Base-by-base conservation (phyloP, 805 yeast species). In the Hanseniaspora jakobsenii region DNA sequence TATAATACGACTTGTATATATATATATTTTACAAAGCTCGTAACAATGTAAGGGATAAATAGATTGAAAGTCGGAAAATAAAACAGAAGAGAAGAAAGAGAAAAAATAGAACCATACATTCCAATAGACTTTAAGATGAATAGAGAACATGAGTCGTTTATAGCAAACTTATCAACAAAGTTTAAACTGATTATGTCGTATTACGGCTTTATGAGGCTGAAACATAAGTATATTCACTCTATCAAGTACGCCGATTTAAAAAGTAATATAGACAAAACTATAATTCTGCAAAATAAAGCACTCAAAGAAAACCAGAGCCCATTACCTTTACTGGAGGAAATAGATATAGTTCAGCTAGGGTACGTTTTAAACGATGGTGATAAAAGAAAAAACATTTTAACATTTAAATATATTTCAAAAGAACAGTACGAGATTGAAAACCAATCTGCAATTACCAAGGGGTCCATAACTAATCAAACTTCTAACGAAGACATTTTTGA, bases 361-460 rank as follows among this genome's bases (percentile, higher is more conserved):
- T 36, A 30, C 22, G 24, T 43, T 14, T 14, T 43, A 3, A 43
- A 43, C 17, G 16, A 22, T 4, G 28, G 21, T 4, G 35, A 29
- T 24, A 21, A 5, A 9, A 19, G 41, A 36, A 13, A 69, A 64
- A 7, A 54, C 86, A 6, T 57, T 38, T 72, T 82, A 10, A 63
- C 75, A 2, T 77, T 78, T 53, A 81, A 76, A 40, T 87, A 82
- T 57, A 77, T 81, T 35, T 95, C 87, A 57, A 85, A 80, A 56
- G 78, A 79, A 53, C 87, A 78, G 26, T 46, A 38, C 17, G 48
- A 46, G 22, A 22, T 46, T n/a, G 48, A 46, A 36, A 46, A 46
- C 27, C 43, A 38, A 23, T 46, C 48, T 10, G 37, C 23, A 16
- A 13, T 36, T 6, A 36, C 28, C 16, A 32, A 37, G 8, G 45